Conservation (phyloP, 2,329 filamentous ascomycete genomes). For the Gliomastix tumulicola region DNA sequence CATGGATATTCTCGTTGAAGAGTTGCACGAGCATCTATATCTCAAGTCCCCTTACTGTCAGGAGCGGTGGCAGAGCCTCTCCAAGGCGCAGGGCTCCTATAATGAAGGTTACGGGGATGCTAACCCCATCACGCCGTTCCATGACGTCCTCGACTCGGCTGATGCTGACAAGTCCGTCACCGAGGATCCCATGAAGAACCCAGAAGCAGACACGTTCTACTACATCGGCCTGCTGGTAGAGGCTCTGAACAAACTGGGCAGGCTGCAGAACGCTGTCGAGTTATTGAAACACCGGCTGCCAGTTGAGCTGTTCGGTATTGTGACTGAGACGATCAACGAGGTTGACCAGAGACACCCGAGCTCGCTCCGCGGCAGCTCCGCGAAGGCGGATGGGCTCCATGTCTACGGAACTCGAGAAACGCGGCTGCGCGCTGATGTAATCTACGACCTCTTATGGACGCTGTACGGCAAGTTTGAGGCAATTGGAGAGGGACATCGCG, state of each 20-base stretch:
- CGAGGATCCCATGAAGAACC: slow-evolving; percentile 88
- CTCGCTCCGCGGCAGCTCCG: slow-evolving; percentile 54
- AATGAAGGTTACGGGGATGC: slow-evolving; percentile 41
- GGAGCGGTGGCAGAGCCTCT: slow-evolving; percentile 83
- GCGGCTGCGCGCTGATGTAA: slow-evolving; percentile 72
- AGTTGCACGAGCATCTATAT: slow-evolving; percentile 94
- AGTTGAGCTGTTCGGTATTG: slow-evolving; percentile 87
- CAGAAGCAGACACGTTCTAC: slow-evolving; percentile 90
- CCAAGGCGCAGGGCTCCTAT: slow-evolving; percentile 55
- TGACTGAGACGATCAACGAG: slow-evolving; percentile 91
- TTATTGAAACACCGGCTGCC: slow-evolving; percentile 88
- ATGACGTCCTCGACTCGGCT: slow-evolving; percentile 51
- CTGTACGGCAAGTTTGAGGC: slow-evolving; percentile 96
- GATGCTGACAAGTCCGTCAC: slow-evolving; percentile 56
- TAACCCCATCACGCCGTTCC: slow-evolving; percentile 44
- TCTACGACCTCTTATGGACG: slow-evolving; percentile 87
- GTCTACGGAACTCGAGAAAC: slow-evolving; percentile 65
- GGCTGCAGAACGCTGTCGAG: slow-evolving; percentile 79
- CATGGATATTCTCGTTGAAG: slow-evolving; percentile 94
- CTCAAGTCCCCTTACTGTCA: slow-evolving; percentile 97
- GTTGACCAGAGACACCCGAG: slow-evolving; percentile 90
- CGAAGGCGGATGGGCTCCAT: slow-evolving; percentile 48
- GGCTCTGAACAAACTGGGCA: slow-evolving; percentile 80
- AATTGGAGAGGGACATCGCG: slow-evolving; percentile 89
- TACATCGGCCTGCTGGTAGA: slow-evolving; percentile 87